Base-by-base conservation (phyloP, 2,329 filamentous ascomycete species). In the Shiraia bambusicola region DNA sequence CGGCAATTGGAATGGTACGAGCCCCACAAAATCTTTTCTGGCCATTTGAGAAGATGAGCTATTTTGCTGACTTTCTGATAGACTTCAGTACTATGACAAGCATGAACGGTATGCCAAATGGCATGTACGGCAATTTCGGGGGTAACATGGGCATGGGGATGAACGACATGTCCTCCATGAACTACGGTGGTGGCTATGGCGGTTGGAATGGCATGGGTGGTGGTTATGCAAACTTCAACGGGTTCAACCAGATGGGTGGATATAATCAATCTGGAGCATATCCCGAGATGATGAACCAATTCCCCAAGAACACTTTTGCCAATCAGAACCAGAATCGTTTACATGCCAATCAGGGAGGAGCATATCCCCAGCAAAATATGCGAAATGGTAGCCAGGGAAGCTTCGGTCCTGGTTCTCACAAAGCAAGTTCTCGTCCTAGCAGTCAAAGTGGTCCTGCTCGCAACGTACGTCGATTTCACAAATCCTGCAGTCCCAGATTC, bases 101-200 rank as follows among this genome's bases (percentile, higher is more conserved):
- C 19, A 91, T 93, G 86, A 61, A 61, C 39, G 75, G 85, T 55
- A 93, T 95, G 88, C 87, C 91, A 77, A 82, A 80, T 79, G 82
- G 83, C 78, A 88, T 90, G 84, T 88, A 82, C 75, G 82, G 83
- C 76, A 82, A 83, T 75, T 88, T 86, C 69, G 80, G 81, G 73
- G 74, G 76, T 66, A 81, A 83, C 50, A 67, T 67, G 77, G 83
- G 83, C 76, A 86, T 87, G 82, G 56, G 86, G 71, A 87, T 88
- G 84, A 85, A 80, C 77, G 80, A 83, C 76, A 85, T 87, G 82
- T 85, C 80, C 49, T 65, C 63, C 59, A 70, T 71, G 69, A 83
- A 65, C 83, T 82, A 81, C 74, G 81, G 81, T 72, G 79, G 80
- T 68, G 77, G 73, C 70, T 78, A 75, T 83, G 84, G 79, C 72